phyloP scores from a whole-genome alignment of 371 early-diverging fungal species.

The Apophysomyces ossiformis region DNA sequence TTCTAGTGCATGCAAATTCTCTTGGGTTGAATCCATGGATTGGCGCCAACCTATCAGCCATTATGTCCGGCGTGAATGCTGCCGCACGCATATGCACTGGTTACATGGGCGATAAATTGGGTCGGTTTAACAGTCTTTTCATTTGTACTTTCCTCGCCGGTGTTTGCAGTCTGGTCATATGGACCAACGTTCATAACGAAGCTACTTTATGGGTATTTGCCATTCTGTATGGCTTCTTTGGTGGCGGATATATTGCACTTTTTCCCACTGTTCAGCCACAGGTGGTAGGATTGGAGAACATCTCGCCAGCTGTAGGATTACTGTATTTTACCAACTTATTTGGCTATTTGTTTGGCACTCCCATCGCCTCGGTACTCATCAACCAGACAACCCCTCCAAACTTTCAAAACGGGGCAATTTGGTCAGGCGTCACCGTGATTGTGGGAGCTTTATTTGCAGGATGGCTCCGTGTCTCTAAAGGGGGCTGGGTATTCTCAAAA shows the following conservation, averaged over 20 bases:
- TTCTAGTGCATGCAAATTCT: conserved; percentile 38
- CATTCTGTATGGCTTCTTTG: conserved; percentile 58
- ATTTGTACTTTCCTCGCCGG: conserved; percentile 53
- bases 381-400: conserved; percentile 18
- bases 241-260: conserved; percentile 62
- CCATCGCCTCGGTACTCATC: conserved; percentile 53
- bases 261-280: conserved; percentile 53
- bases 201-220: conserved; percentile 47
- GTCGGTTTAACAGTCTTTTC: conserved; percentile 60
- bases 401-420: conserved; percentile 29
- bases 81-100: conserved; percentile 54
- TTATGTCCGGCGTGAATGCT: conserved; percentile 55
- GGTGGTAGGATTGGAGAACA: conserved; percentile 48
- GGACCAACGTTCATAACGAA: conserved; percentile 44
- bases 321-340: conserved; percentile 51
- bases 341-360: conserved; percentile 58
- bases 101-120: conserved; percentile 54
- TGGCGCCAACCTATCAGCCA: conserved; percentile 47
- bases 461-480: conserved; percentile 30
- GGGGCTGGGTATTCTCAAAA: conserved; percentile 24
- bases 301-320: conserved; percentile 57
- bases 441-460: conserved; percentile 33
- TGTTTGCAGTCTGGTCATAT: conserved; percentile 41
- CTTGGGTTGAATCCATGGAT: conserved; percentile 39
- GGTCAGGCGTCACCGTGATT: conserved; percentile 29